Percentiles rank a stretch among this genome's conserved stretches.
These are phyloP conservation scores for Chrysanthemum lavandulifolium DNA, from an alignment of 129 eudicot genomes.

Conservation along the genomic window DNA sequence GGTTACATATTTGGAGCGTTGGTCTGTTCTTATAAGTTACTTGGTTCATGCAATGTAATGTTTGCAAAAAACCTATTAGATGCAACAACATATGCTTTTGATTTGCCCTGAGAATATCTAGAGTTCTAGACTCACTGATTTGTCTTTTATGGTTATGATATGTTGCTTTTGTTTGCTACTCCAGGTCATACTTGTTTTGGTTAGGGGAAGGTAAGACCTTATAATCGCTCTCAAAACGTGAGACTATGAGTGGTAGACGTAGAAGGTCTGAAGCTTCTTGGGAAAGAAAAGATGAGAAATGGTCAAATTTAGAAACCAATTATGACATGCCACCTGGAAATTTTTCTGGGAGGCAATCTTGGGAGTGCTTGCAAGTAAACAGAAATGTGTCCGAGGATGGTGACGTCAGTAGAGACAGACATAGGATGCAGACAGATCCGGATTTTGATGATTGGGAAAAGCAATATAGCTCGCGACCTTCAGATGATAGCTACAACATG, in stretches of 20 bases:
- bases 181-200: constrained; percentile 38
- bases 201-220: constrained; percentile 9
- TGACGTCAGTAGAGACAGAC: constrained; percentile 26
- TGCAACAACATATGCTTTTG: constrained; percentile 11
- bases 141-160: constrained; percentile 14
- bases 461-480: constrained; percentile 34
- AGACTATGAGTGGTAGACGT: constrained; percentile 46
- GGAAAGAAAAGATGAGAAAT: constrained; percentile 41
- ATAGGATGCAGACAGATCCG: constrained; percentile 31
- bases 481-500: constrained; percentile 33
- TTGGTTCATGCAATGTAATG: background rate
- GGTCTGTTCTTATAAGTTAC: background rate
- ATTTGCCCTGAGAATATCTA: constrained; percentile 4
- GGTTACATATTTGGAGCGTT: no score
- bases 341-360: constrained; percentile 29
- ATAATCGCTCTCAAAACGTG: constrained; percentile 9
- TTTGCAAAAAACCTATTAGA: background rate
- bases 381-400: constrained; percentile 28
- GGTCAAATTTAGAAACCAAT: constrained; percentile 34
- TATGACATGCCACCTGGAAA: constrained; percentile 23
- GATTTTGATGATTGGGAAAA: constrained; percentile 40
- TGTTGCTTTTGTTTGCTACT: constrained; percentile 20
- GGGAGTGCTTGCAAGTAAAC: constrained; percentile 36
- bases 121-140: background rate
- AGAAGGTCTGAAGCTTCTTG: constrained; percentile 39